Evolutionary conservation across 352 stramenopile species (phyloP), one percentile per base, ranked within the genome.

Genomic region (Blastocystis sp.): DNA sequence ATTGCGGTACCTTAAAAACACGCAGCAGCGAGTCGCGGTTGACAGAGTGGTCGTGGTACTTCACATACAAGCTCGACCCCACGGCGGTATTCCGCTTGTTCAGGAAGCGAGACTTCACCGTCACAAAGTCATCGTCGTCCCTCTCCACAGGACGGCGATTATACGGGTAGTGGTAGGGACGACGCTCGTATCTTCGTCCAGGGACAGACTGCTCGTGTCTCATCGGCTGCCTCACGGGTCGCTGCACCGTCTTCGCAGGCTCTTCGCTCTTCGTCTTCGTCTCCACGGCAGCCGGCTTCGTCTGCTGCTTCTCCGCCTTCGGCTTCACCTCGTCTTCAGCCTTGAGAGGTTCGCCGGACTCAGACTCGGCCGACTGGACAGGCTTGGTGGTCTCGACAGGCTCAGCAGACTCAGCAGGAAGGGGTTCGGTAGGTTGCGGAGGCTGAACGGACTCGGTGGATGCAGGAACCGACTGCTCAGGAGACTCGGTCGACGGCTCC

Each of bases 61-160:
- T 26, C 47, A 85, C 73, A 45, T 20, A 62, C 56, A 85, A 24
- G 0, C 43, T 85, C 20, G 43, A 66, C 16, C 53, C 73, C 24
- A 20, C 43, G 0, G 24, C 34, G 8, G 50, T 66, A 1, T 20
- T 45, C 50, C 50, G 65, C 53, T 85, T 85, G 16, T 16, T 41
- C n/a, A 55, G 59, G 50, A 69, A 85, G 4, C 53, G 45, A 26
- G 73, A 85, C 73, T 85, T 68, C 73, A 85, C 73, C n/a, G 63
- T 53, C 24, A 68, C 53, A 39, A 85, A 85, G 4, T 50, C 73
- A 24, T 85, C 73, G 20, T 85, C 70, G 16, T 64, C 65, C 43
- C 39, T 66, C 68, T n/a, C 26, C 41, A 66, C 45, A 30, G 65
- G 34, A 13, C n/a, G 13, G n/a, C 16, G 11, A 56, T 26, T 24